A percentile compares a stretch with the other conserved stretches of the same genome.
These are phyloP conservation scores for Carex kokanica DNA, from an alignment of 176 grass and related monocot genomes.

Conservation along the genomic window DNA sequence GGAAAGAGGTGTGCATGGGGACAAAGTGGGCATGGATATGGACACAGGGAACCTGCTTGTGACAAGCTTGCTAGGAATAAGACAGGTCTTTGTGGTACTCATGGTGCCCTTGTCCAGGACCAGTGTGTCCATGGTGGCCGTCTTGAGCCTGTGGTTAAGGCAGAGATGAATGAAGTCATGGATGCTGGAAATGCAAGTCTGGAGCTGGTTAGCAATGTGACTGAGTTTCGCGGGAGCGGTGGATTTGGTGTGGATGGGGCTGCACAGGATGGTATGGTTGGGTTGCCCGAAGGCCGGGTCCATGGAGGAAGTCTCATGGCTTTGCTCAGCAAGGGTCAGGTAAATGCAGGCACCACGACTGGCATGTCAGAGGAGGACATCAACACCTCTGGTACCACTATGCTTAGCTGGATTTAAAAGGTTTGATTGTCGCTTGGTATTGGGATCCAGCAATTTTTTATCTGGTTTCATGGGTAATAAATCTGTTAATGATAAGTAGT, in stretches of 20 bases:
- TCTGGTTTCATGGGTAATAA: neutral
- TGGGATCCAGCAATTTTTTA: neutral
- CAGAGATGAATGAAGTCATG: slow-evolving; percentile 31
- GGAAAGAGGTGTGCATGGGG: slow-evolving; percentile 69
- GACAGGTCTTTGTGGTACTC: slow-evolving; percentile 52
- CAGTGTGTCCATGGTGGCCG: slow-evolving; percentile 70
- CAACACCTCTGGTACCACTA: slow-evolving; percentile 23
- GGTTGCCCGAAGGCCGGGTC: slow-evolving; percentile 66
- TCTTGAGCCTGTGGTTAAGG: slow-evolving; percentile 35
- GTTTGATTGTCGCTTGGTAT: neutral
- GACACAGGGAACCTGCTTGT: slow-evolving; percentile 36
- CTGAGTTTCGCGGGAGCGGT: neutral
- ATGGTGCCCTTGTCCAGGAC: slow-evolving; percentile 64
- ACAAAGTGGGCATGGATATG: slow-evolving; percentile 22
- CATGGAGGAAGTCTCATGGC: slow-evolving; percentile 77
- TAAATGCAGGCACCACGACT: neutral
- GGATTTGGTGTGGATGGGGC: slow-evolving; percentile 2
- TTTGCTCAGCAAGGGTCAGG: slow-evolving; percentile 37
- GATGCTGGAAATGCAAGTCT: slow-evolving; percentile 30
- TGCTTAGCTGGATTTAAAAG: slow-evolving; percentile 41
- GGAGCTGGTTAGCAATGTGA: neutral
- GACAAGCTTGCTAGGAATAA: slow-evolving; percentile 66
- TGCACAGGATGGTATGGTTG: slow-evolving; percentile 11
- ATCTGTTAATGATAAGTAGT: neutral
- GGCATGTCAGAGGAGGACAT: slow-evolving; percentile 25